phyloP scores from a whole-genome alignment of 2,329 filamentous ascomycete genomes.

The Curvularia sp. region DNA sequence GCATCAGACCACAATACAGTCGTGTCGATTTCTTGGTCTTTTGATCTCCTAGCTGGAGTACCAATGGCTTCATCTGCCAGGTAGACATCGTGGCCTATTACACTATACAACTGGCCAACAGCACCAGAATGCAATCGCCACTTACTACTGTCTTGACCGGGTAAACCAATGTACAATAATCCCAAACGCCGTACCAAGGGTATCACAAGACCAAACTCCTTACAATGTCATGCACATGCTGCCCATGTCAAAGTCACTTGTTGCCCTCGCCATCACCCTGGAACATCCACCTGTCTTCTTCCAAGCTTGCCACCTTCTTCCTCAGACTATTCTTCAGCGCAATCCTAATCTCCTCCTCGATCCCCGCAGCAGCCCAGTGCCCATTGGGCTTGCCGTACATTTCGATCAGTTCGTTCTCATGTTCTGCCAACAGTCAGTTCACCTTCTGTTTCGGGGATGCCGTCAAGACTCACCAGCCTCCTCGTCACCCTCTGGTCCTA shows the following conservation, averaged over 20 bases:
- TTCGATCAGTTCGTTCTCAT: constrained; percentile 44
- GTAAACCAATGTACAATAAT: neutral
- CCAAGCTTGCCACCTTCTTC: constrained; percentile 73
- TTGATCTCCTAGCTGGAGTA: too few relatives aligned
- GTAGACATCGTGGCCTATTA: too few relatives aligned
- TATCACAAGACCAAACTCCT: constrained; percentile 6
- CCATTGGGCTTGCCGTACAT: constrained; percentile 41
- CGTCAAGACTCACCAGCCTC: constrained; percentile 35
- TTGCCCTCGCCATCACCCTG: constrained; percentile 63
- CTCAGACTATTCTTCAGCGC: constrained; percentile 69
- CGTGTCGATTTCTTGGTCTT: too few relatives aligned
- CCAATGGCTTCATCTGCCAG: too few relatives aligned
- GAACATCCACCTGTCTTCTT: constrained; percentile 93
- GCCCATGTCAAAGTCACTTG: constrained; percentile 2
- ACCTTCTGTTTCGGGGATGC: too few relatives aligned
- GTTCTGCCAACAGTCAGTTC: constrained; percentile 28
- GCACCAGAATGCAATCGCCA: too few relatives aligned
- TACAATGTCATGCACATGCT: neutral
- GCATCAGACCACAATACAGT: too few relatives aligned
- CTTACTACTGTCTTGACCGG: neutral
- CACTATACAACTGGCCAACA: too few relatives aligned
- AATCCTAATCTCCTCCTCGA: constrained; percentile 53
- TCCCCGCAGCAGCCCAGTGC: constrained; percentile 37
- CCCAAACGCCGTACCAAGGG: constrained; percentile 1
- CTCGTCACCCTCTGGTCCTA: constrained; percentile 36